phyloP scores from a whole-genome alignment of 306 rosid genomes.

The Vicia faba region DNA sequence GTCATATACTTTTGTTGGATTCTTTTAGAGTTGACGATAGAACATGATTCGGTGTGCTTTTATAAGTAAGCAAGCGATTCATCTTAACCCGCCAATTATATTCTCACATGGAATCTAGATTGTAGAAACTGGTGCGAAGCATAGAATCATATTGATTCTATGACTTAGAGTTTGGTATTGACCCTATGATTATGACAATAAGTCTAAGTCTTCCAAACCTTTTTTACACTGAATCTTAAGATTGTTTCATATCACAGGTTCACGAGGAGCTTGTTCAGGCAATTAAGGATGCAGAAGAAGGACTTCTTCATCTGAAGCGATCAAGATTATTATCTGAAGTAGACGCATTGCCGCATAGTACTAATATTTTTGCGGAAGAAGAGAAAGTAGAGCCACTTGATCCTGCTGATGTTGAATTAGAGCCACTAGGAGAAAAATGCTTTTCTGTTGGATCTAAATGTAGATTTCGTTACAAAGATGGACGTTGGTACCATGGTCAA shows the following conservation, averaged over 20 bases:
- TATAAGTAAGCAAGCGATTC: not conserved
- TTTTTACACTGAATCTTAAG: slow-evolving; percentile 19
- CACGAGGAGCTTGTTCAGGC: slow-evolving; percentile 79
- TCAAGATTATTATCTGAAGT: slow-evolving; percentile 75
- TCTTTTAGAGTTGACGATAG: slow-evolving; percentile 8
- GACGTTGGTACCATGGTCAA: slow-evolving; percentile 89
- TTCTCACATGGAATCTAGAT: slow-evolving; percentile 1
- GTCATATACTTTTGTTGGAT: not conserved
- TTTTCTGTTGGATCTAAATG: slow-evolving; percentile 82
- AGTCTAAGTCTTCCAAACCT: slow-evolving; percentile 16
- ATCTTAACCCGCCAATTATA: not conserved
- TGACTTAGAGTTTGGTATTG: slow-evolving; percentile 3
- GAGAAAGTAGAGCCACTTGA: slow-evolving; percentile 61
- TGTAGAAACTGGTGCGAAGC: not conserved
- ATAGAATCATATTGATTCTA: slow-evolving; percentile 2
- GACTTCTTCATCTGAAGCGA: slow-evolving; percentile 81
- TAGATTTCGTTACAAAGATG: slow-evolving; percentile 83
- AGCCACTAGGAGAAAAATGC: slow-evolving; percentile 51
- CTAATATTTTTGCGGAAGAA: slow-evolving; percentile 44
- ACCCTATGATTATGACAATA: not conserved
- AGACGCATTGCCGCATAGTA: slow-evolving; percentile 55
- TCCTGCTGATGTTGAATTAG: slow-evolving; percentile 58
- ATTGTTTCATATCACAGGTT: slow-evolving; percentile 52
- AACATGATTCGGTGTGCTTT: not conserved
- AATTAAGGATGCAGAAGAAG: slow-evolving; percentile 90